Base-by-base conservation (phyloP, 768 basidiomycete species). In the Lentinula guzmanii region DNA sequence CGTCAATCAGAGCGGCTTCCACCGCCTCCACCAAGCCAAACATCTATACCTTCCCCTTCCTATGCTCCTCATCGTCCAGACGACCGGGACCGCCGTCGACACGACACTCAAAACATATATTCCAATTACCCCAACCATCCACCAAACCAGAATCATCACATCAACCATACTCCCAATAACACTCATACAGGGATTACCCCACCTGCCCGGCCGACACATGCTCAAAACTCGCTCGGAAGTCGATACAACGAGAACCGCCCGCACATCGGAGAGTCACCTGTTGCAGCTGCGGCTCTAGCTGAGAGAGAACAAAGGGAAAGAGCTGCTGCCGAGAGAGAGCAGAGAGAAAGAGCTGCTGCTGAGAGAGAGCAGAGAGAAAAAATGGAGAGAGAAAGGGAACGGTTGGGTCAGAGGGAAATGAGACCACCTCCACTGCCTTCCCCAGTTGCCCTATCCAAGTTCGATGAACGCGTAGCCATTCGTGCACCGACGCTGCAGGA, bases 401-500 rank as follows among this genome's bases (percentile, higher is more conserved):
- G 46, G 46, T 5, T 48, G 46, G 46, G 5, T 48, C 18, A 56
- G 18, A 56, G 55, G 41, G 55, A 56, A 43, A 42, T 42, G 37
- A 56, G 41, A 28, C 45, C 50, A 13, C 18, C 46, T 37, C 57
- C 43, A 10, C 46, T 2, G 9, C 58, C 59, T 34, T 16, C 59
- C 18, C 39, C 39, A 50, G 50, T 39, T 53, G 58, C 42, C 1
- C 46, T 18, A 11, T 21, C 21, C 9, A 60, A 60, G 39, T 28
- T 31, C 35, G 59, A 51, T 42, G 37, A 21, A 28, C 39, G 37
- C 5, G 24, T 28, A 0, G 3, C 31, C 8, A 34, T 5, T 31
- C 59, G 59, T 13, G 24, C 37, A 9, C 59, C 59, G 6, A 51
- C 59, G 24, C 59, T 60, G 39, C 59, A 60, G 52, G 59, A 60